A percentile compares a stretch with the other conserved stretches of the same genome.
Evolutionary conservation across 768 basidiomycete species (phyloP).

Genomic region (Lanmaoa pseudosensibilis): DNA sequence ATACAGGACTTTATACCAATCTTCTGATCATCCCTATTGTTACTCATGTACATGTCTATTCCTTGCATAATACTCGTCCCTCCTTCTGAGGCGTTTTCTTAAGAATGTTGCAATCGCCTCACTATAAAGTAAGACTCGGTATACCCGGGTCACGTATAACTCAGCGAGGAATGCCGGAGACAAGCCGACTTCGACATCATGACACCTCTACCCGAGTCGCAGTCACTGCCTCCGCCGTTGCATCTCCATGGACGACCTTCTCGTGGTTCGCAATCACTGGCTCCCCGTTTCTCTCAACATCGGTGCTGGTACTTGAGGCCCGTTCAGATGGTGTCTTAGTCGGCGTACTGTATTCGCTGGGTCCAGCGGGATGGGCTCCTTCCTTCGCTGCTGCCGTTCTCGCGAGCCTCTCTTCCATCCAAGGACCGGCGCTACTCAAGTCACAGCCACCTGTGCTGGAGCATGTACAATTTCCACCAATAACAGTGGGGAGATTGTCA

Average conservation of each 20-base stretch:
- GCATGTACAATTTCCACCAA: conserved; percentile 72
- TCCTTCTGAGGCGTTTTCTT: not conserved
- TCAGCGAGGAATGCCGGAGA: not conserved
- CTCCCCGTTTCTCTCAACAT: conserved; percentile 1
- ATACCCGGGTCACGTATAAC: not conserved
- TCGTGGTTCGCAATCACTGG: not conserved
- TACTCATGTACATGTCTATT: not conserved
- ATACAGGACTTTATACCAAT: conserved; percentile 95
- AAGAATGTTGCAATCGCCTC: not conserved
- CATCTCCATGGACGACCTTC: conserved; percentile 5
- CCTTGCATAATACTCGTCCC: conserved; percentile 6
- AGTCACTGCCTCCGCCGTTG: not conserved
- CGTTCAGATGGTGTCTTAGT: not conserved
- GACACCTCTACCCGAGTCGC: not conserved
- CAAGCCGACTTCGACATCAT: conserved; percentile 1
- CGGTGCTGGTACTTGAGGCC: conserved; percentile 5
- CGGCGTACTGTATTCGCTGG: conserved; percentile 1
- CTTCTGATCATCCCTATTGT: conserved; percentile 49
- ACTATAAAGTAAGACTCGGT: not conserved
- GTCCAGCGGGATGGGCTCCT: not conserved
- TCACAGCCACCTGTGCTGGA: conserved; percentile 54
- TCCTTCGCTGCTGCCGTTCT: conserved; percentile 14
- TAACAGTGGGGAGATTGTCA: conserved; percentile 56
- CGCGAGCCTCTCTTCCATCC: conserved; percentile 55
- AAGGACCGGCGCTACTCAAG: conserved; percentile 65